Base-by-base conservation (phyloP, 1,139 yeast species). In the Yamadazyma siamensis region DNA sequence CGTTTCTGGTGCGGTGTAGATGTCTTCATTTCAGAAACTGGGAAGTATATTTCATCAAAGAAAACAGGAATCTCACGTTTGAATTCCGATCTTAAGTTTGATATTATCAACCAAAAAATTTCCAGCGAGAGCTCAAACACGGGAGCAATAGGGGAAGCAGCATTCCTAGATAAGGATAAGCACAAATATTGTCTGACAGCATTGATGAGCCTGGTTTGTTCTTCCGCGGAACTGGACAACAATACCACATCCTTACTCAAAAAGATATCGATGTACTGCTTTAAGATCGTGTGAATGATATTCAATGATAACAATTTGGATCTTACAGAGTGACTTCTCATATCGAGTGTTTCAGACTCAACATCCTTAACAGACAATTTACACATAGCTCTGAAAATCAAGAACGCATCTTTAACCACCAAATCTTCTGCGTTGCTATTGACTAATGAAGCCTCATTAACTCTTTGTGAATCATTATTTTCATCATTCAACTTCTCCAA, bases 11-110 rank as follows among this genome's bases (percentile, higher is more conserved):
- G 96, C 7, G 88, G 65, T 0, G 96, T 87, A 2, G 96, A 85
- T 1, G 95, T 79, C 49, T 80, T 84, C 81, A 91, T 77, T 50
- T 91, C 97, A 30, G 94, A 76, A 26, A 94, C 87, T 4, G 97
- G 96, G 59, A 91, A 84, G 56, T 91, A 94, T 28, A 91, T 87
- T 51, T 91, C 97, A 33, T 82, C 85, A 64, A 91, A 76, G 50
- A 94, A 86, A 0, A 94, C 95, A 2, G 96, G 96, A 29, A 94
- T 85, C 54, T 91, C 98, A 44, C 82, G 74, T 54, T 89, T 89
- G 61, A 91, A 88, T 45, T 85, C 94, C 5, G 84, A 75, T 49
- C 98, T 76, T 46, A 94, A 65, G 46, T 88, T 84, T 14, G 89
- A 77, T 28, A 89, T 68, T 43, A 94, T 68, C 29, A 89, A 62